phyloP scores from a whole-genome alignment of 2,329 filamentous ascomycete genomes.

The Orbilia blumenaviensis region DNA sequence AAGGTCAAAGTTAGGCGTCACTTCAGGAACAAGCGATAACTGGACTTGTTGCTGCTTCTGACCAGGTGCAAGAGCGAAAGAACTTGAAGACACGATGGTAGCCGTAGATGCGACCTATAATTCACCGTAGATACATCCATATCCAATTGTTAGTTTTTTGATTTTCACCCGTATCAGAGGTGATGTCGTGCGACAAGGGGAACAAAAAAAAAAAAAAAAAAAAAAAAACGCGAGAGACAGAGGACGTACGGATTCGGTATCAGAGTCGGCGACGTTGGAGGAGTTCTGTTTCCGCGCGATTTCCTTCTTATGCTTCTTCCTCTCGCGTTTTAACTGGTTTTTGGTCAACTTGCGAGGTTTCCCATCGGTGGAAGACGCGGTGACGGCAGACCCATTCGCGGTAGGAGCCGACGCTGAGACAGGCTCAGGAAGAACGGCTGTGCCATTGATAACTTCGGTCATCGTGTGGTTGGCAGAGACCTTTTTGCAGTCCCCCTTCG shows the following conservation, averaged over 20 bases:
- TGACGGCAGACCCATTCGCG: slow-evolving; percentile 33
- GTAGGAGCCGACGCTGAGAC: slow-evolving; percentile 9
- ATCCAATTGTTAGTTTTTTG: slow-evolving; percentile 55
- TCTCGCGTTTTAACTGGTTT: slow-evolving; percentile 89
- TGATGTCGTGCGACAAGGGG: slow-evolving; percentile 53
- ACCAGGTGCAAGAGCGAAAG: slow-evolving; percentile 29
- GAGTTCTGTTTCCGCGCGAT: slow-evolving; percentile 66
- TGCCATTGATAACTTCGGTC: slow-evolving; percentile 48
- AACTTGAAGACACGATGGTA: slow-evolving; percentile 47
- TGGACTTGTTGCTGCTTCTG: slow-evolving; percentile 55
- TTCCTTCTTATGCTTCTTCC: slow-evolving; percentile 92
- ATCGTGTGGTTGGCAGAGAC: slow-evolving; percentile 10
- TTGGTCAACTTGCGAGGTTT: slow-evolving; percentile 76
- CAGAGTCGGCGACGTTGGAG: slow-evolving; percentile 56
- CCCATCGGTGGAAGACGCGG: slow-evolving; percentile 35
- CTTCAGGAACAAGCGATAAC: slow-evolving; percentile 59
- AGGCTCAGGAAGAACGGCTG: slow-evolving; percentile 27
- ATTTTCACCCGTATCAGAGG: too few relatives aligned
- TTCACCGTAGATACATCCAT: background rate
- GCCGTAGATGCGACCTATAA: slow-evolving; percentile 53
- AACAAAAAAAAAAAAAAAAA: slow-evolving; percentile 55
- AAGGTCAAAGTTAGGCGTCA: slow-evolving; percentile 65
- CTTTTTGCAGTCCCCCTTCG: background rate
- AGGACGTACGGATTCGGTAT: slow-evolving; percentile 60
- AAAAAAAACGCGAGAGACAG: slow-evolving; percentile 8